Conservation (phyloP, 1,284 basidiomycete species). For the Bjerkandera adusta region DNA sequence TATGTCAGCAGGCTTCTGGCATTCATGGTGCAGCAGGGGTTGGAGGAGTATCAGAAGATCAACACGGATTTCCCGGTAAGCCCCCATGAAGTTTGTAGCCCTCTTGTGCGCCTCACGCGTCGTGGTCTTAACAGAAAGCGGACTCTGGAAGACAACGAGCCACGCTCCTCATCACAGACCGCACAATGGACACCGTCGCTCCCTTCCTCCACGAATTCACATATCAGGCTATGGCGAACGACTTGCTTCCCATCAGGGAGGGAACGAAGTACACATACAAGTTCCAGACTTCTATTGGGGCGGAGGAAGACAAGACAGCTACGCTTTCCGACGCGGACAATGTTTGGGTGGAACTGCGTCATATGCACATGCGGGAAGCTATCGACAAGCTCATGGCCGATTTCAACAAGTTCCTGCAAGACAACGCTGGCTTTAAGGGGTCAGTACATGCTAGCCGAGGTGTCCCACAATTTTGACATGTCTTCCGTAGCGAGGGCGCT, state of each 20-base stretch:
- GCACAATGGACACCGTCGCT: conserved; percentile 90
- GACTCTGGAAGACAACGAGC: conserved; percentile 74
- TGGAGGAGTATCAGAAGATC: conserved; percentile 83
- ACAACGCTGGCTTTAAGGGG: conserved; percentile 91
- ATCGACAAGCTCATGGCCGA: conserved; percentile 96
- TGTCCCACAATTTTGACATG: conserved; percentile 1
- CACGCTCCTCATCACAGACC: conserved; percentile 91
- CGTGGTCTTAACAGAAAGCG: conserved; percentile 49
- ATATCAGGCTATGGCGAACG: conserved; percentile 98
- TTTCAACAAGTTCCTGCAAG: conserved; percentile 91
- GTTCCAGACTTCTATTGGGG: conserved; percentile 81
- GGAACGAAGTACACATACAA: conserved; percentile 91
- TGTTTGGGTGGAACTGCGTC: conserved; percentile 91
- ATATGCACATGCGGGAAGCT: conserved; percentile 98
- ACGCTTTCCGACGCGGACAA: conserved; percentile 82
- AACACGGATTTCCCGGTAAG: conserved; percentile 87
- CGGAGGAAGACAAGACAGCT: conserved; percentile 86
- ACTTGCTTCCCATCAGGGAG: conserved; percentile 86
- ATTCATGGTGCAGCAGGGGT: conserved; percentile 73
- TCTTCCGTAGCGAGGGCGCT: conserved; percentile 59
- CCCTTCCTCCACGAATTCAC: conserved; percentile 98
- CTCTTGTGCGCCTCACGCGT: not conserved
- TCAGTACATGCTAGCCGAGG: conserved; percentile 30
- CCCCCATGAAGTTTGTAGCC: conserved; percentile 4
- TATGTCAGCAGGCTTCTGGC: conserved; percentile 80